Percentiles rank a stretch among this genome's conserved stretches.
Evolutionary conservation across 441 rosid species (phyloP).

Genomic region (Pelargonium fulgidum): DNA sequence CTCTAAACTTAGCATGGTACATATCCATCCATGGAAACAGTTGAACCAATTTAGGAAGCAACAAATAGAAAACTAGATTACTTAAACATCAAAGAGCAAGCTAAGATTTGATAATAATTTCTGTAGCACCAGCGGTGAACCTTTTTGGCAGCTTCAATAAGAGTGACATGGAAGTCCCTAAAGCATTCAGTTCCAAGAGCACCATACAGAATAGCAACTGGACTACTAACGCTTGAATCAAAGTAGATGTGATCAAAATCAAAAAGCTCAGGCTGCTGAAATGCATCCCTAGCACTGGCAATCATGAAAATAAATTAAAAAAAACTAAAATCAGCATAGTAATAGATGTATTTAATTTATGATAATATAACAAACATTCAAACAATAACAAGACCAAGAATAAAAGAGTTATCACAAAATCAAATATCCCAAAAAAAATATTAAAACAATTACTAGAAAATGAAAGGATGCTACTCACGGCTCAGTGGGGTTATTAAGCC

Average conservation of each 20-base stretch:
- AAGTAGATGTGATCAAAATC: slow-evolving; percentile 87
- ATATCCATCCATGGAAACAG: background rate
- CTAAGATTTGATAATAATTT: background rate
- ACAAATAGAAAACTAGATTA: slow-evolving; percentile 13
- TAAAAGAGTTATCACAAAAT: background rate
- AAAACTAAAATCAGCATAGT: slow-evolving; percentile 19
- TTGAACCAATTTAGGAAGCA: slow-evolving; percentile 1
- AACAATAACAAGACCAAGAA: background rate
- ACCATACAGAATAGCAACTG: slow-evolving; percentile 78
- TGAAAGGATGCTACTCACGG: slow-evolving; percentile 36
- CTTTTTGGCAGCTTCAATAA: slow-evolving; percentile 73
- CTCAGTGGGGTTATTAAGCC: slow-evolving; percentile 51
- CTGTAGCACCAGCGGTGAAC: slow-evolving; percentile 26
- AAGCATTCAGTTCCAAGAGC: slow-evolving; percentile 93
- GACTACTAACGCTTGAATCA: slow-evolving; percentile 54
- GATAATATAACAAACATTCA: background rate
- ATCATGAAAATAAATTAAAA: slow-evolving; percentile 21
- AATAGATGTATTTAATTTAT: background rate
- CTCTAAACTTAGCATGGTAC: background rate
- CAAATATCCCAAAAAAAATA: background rate
- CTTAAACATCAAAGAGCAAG: background rate
- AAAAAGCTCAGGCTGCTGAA: slow-evolving; percentile 82
- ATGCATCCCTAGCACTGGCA: slow-evolving; percentile 50
- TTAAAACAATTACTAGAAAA: slow-evolving; percentile 11
- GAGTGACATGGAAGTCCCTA: slow-evolving; percentile 60